These are phyloP conservation scores for Leptosphaerulina australis DNA, from an alignment of 2,329 filamentous ascomycete genomes.

Conservation along the genomic window DNA sequence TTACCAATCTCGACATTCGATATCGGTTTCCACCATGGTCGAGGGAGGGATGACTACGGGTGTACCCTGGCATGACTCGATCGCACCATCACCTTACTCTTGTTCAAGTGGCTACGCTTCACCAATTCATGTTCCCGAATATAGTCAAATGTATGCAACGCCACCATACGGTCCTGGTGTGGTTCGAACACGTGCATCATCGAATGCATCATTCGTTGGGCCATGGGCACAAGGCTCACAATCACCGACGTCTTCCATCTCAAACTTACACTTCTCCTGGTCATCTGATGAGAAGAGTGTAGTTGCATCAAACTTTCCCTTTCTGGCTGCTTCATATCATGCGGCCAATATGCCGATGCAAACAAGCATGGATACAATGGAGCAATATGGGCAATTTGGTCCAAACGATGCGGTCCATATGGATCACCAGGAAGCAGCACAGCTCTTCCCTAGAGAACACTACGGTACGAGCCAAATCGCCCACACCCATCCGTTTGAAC, in stretches of 20 bases:
- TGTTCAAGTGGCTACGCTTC: conserved; percentile 45
- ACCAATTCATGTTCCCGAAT: conserved; percentile 33
- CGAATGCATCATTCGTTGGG: conserved; percentile 46
- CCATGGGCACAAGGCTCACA: conserved; percentile 40
- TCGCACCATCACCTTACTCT: conserved; percentile 41
- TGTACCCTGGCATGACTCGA: conserved; percentile 37
- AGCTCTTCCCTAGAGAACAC: conserved; percentile 45
- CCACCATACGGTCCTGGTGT: conserved; percentile 33
- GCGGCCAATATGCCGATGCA: conserved; percentile 32
- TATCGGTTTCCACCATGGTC: conserved; percentile 25
- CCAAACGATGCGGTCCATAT: conserved; percentile 44
- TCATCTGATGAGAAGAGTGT: conserved; percentile 38
- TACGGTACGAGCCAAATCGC: conserved; percentile 48
- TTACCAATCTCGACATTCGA: conserved; percentile 19
- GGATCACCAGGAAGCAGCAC: conserved; percentile 44
- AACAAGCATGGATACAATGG: conserved; percentile 29
- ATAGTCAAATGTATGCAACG: conserved; percentile 37
- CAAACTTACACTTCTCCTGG: conserved; percentile 43
- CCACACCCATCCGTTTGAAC: conserved; percentile 43
- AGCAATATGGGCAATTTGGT: conserved; percentile 35
- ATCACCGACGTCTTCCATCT: conserved; percentile 45
- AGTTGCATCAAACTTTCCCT: conserved; percentile 31
- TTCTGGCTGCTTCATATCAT: conserved; percentile 33
- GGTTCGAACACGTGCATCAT: conserved; percentile 45
- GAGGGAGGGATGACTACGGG: conserved; percentile 25